A percentile compares a stretch with the other conserved stretches of the same genome.
These are phyloP conservation scores for Oxytropis ochrocephala DNA, from an alignment of 306 rosid genomes.

Conservation along the genomic window DNA sequence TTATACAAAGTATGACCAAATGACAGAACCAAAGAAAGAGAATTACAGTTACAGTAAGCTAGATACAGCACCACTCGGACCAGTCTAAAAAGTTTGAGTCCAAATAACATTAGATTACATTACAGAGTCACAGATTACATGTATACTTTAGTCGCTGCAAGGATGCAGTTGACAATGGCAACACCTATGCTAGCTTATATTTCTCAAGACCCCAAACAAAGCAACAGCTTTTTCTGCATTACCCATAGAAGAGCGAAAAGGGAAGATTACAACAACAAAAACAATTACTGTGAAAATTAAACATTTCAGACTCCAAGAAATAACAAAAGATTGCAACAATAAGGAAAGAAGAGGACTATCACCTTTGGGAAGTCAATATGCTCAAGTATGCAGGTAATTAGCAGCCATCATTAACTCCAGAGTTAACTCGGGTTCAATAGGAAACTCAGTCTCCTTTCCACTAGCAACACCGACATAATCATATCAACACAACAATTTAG, in stretches of 20 bases:
- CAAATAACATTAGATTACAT: background rate
- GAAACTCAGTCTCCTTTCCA: slow-evolving; percentile 87
- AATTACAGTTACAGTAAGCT: background rate
- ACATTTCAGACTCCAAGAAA: background rate
- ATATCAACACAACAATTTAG: slow-evolving; percentile 10
- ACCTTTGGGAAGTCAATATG: slow-evolving; percentile 16
- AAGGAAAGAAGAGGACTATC: background rate
- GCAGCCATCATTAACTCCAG: slow-evolving; percentile 97
- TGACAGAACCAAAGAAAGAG: slow-evolving; percentile 13
- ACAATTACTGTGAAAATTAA: background rate
- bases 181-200: background rate
- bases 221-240: slow-evolving; percentile 29
- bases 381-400: slow-evolving; percentile 82
- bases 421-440: slow-evolving; percentile 82
- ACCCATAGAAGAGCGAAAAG: background rate
- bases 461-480: slow-evolving; percentile 31
- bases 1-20: background rate
- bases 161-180: slow-evolving; percentile 18
- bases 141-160: slow-evolving; percentile 16
- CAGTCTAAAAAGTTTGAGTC: slow-evolving; percentile 17
- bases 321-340: slow-evolving; percentile 25
- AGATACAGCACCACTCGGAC: background rate
- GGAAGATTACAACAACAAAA: background rate
- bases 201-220: slow-evolving; percentile 10
- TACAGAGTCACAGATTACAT: background rate